Percentiles rank a stretch among this genome's conserved stretches.
phyloP scores from a whole-genome alignment of 148 eudicot species.

The Linanthus parryae region DNA sequence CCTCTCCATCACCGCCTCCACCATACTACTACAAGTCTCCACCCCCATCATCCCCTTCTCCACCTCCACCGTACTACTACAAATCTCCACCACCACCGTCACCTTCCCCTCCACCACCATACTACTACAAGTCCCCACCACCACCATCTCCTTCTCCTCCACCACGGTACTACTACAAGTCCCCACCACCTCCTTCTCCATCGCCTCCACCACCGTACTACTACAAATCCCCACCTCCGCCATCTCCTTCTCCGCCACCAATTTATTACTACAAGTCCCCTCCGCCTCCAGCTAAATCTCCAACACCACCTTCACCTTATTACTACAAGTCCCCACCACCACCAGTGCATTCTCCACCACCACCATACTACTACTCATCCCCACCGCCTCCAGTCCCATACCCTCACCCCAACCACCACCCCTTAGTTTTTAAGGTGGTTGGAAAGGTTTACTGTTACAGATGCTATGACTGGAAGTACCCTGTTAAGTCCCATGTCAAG shows the following conservation, averaged over 20 bases:
- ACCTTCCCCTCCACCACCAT: too few species aligned
- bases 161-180: too few species aligned
- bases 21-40: slow-evolving; percentile 22
- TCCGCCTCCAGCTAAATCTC: slow-evolving; percentile 25
- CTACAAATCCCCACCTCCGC: slow-evolving; percentile 28
- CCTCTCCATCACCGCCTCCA: too few species aligned
- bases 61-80: slow-evolving; percentile 26
- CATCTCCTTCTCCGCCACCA: slow-evolving; percentile 22
- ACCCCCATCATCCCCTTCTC: slow-evolving; percentile 13
- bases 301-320: slow-evolving; percentile 35
- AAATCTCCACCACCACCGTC: slow-evolving; percentile 27
- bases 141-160: too few species aligned
- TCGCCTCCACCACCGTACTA: too few species aligned
- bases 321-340: slow-evolving; percentile 11
- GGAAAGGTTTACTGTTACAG: too few species aligned
- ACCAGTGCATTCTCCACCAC: too few species aligned
- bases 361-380: slow-evolving; percentile 4
- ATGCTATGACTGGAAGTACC: too few species aligned
- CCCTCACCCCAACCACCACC: slow-evolving; percentile 21
- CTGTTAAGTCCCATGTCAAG: too few species aligned
- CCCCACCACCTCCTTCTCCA: too few species aligned
- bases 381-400: slow-evolving; percentile 24
- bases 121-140: too few species aligned
- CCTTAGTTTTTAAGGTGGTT: slow-evolving; percentile 20
- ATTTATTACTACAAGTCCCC: slow-evolving; percentile 29